These are phyloP conservation scores for Rhodotorula sp. DNA, from an alignment of 1,284 basidiomycete species.

Conservation along the genomic window DNA sequence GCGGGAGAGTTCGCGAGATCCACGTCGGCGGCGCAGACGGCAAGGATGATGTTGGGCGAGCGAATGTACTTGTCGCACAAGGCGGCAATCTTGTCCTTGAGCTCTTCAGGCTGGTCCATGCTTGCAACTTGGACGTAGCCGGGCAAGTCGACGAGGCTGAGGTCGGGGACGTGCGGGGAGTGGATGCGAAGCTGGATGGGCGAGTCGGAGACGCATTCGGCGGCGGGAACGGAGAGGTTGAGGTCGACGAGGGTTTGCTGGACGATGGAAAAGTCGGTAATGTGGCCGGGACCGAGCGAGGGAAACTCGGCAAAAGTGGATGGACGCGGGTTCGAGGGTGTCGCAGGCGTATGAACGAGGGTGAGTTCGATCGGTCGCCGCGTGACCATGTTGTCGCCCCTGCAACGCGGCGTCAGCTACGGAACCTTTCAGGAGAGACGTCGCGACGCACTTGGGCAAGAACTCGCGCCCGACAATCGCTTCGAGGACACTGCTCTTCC, in stretches of 20 bases:
- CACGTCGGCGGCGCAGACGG: conserved; percentile 96
- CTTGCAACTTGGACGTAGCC: conserved; percentile 95
- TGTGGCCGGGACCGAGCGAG: conserved; percentile 77
- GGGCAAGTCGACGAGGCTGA: conserved; percentile 94
- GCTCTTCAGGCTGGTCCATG: conserved; percentile 89
- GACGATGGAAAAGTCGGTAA: conserved; percentile 84
- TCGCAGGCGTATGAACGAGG: conserved; percentile 79
- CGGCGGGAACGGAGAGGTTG: conserved; percentile 85
- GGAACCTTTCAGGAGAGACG: neutral
- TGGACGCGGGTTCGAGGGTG: conserved; percentile 59
- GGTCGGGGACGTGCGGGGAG: conserved; percentile 91
- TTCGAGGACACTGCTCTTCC: conserved; percentile 96
- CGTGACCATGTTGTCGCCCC: conserved; percentile 99
- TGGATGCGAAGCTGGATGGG: conserved; percentile 97
- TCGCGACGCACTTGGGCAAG: conserved; percentile 76
- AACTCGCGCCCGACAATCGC: conserved; percentile 98
- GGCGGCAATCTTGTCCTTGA: conserved; percentile 86
- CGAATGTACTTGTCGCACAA: conserved; percentile 96
- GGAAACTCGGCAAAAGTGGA: conserved; percentile 94
- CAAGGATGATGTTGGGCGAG: conserved; percentile 96
- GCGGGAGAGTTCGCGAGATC: conserved; percentile 98
- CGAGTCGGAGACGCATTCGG: conserved; percentile 86
- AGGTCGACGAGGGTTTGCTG: conserved; percentile 91
- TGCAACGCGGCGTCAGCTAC: conserved; percentile 48
- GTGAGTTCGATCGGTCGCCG: conserved; percentile 96